phyloP scores from a whole-genome alignment of 176 grass and related monocot genomes.

The Poa pratensis region DNA sequence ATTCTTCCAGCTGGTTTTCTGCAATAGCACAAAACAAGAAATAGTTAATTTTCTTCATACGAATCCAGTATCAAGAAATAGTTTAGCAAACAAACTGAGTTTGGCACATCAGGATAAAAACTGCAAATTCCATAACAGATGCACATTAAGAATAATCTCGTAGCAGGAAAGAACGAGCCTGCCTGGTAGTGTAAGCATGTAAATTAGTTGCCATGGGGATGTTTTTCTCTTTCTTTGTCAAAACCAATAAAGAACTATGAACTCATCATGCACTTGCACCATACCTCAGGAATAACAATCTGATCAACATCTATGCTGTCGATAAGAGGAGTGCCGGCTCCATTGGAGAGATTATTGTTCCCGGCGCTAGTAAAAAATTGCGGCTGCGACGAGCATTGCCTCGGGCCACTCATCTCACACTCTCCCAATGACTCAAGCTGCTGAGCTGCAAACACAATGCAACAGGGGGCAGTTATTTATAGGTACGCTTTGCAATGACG shows the following conservation, averaged over 20 bases:
- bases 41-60: slow-evolving; percentile 35
- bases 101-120: neutral
- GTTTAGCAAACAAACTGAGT: neutral
- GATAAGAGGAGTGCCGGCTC: slow-evolving; percentile 72
- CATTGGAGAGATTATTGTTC: slow-evolving; percentile 43
- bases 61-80: neutral
- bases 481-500: slow-evolving; percentile 32
- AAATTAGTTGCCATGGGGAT: neutral
- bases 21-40: slow-evolving; percentile 35
- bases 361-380: slow-evolving; percentile 74
- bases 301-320: slow-evolving; percentile 85
- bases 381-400: slow-evolving; percentile 49
- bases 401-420: slow-evolving; percentile 41
- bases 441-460: slow-evolving; percentile 41
- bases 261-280: neutral
- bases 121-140: slow-evolving; percentile 9
- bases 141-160: slow-evolving; percentile 25
- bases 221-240: neutral
- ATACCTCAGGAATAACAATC: slow-evolving; percentile 91
- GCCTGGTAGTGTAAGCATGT: neutral
- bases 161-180: slow-evolving; percentile 9
- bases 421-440: slow-evolving; percentile 22
- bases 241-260: slow-evolving; percentile 16
- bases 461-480: slow-evolving; percentile 40
- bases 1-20: slow-evolving; percentile 96